phyloP scores from a whole-genome alignment of 2,329 filamentous ascomycete genomes.

The Aspergillus sp. region DNA sequence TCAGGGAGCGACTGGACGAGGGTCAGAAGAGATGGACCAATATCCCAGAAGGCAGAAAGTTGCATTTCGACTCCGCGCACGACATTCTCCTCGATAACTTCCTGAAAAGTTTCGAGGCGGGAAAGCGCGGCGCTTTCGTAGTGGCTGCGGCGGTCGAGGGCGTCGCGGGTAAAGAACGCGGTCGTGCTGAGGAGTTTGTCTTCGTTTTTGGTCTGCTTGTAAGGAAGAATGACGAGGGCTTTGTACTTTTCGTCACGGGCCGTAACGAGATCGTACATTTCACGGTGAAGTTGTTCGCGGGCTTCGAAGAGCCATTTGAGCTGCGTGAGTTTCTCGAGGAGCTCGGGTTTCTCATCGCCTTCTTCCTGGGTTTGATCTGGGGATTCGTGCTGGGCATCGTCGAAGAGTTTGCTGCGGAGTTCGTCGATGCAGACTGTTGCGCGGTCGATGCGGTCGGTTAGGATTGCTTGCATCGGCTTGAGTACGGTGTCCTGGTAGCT shows the following conservation, averaged over 20 bases:
- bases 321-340: constrained; percentile 89
- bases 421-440: constrained; percentile 77
- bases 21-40: constrained; percentile 76
- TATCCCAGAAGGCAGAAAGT: constrained; percentile 95
- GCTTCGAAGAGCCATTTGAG: constrained; percentile 97
- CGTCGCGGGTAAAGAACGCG: constrained; percentile 80
- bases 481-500: constrained; percentile 79
- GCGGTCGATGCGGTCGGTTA: constrained; percentile 71
- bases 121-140: constrained; percentile 71
- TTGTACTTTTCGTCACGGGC: constrained; percentile 86
- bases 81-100: constrained; percentile 80
- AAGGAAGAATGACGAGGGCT: constrained; percentile 78
- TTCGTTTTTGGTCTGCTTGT: constrained; percentile 68
- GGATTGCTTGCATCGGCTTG: constrained; percentile 76
- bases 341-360: constrained; percentile 89
- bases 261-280: constrained; percentile 79
- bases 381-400: constrained; percentile 65
- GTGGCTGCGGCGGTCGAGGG: constrained; percentile 66
- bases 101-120: constrained; percentile 73
- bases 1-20: constrained; percentile 77
- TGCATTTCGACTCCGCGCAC: constrained; percentile 86
- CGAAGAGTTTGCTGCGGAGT: constrained; percentile 69
- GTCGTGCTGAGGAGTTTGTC: constrained; percentile 78
- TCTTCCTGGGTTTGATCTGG: constrained; percentile 90
- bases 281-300: constrained; percentile 81